Percentiles rank a stretch among this genome's conserved stretches.
Evolutionary conservation across 352 stramenopile genomes (phyloP).

Genomic region (Pythium aristosporum): DNA sequence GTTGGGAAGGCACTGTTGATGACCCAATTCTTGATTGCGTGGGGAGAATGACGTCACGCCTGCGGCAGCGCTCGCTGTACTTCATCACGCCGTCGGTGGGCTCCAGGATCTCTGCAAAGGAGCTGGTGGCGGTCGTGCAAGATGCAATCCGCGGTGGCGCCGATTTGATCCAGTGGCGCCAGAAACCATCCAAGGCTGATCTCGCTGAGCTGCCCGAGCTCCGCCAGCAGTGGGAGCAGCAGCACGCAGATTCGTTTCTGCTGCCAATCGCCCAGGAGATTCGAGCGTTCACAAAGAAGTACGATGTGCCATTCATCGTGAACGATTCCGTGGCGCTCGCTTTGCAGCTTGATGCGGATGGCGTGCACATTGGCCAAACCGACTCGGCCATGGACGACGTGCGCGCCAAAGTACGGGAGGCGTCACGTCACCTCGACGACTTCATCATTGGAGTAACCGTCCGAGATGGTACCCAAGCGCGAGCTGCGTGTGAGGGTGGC

Average conservation of each 20-base stretch:
- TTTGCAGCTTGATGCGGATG: conserved; percentile 44
- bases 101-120: conserved; percentile 21
- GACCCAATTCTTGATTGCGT: neutral
- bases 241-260: conserved; percentile 31
- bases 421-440: conserved; percentile 14
- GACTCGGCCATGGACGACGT: conserved; percentile 32
- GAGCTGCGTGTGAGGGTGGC: conserved; percentile 37
- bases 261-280: conserved; percentile 37
- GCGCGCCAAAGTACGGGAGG: conserved; percentile 1
- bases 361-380: conserved; percentile 54
- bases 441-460: conserved; percentile 59
- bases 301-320: conserved; percentile 50
- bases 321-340: conserved; percentile 56
- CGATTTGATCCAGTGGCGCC: conserved; percentile 51
- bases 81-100: conserved; percentile 61
- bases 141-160: conserved; percentile 46
- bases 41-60: conserved; percentile 12
- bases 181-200: conserved; percentile 43
- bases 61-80: conserved; percentile 41
- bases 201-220: conserved; percentile 30
- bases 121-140: conserved; percentile 38
- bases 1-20: neutral
- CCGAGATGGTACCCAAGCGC: conserved; percentile 41
- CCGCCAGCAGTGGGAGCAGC: conserved; percentile 26
- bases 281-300: conserved; percentile 33